phyloP scores from a whole-genome alignment of 225 moss, liverwort and hornwort genomes.

The Neckera pumila region DNA sequence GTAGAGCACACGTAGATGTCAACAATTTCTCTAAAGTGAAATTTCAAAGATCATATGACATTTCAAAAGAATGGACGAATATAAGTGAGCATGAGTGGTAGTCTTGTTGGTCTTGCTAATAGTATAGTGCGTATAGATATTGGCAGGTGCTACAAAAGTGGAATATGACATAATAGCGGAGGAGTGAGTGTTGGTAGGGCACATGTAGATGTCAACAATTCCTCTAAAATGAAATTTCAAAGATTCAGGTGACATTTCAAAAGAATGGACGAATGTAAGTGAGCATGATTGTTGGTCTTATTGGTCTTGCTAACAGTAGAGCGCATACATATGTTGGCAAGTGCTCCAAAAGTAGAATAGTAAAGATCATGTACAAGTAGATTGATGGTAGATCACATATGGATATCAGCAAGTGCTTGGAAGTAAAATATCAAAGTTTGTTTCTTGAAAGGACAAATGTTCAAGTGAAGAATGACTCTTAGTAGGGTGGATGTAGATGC shows the following conservation, averaged over 20 bases:
- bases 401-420: background rate
- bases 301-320: background rate
- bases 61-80: background rate
- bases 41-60: too few relatives aligned
- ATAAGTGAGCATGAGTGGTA: background rate
- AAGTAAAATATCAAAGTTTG: background rate
- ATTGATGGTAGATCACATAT: fast-evolving
- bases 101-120: too few relatives aligned
- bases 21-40: too few relatives aligned
- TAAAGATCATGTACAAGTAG: background rate
- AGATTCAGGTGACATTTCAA: too few relatives aligned
- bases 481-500: background rate
- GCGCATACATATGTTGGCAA: background rate
- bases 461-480: background rate
- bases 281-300: too few relatives aligned
- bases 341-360: fast-evolving
- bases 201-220: too few relatives aligned
- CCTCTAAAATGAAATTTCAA: too few relatives aligned
- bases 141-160: background rate
- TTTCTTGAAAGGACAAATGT: background rate
- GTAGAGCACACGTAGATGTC: too few relatives aligned
- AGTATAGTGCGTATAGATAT: background rate
- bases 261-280: background rate
- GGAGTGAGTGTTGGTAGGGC: too few relatives aligned
- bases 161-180: background rate